Evolutionary conservation across 179 eudicot species (phyloP).

Genomic region (Silene noctiflora): DNA sequence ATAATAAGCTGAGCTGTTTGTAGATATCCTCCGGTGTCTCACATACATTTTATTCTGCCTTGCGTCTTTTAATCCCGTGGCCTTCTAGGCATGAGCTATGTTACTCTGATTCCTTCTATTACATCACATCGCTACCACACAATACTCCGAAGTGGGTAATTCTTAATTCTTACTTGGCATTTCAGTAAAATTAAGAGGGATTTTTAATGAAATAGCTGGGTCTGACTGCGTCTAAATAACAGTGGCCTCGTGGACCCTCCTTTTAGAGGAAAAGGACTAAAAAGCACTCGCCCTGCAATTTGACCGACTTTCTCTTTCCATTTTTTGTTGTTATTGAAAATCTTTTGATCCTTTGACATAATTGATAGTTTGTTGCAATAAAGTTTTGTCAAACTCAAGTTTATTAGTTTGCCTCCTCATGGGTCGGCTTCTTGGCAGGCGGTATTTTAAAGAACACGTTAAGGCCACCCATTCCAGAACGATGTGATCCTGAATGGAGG

Average conservation of each 20-base stretch:
- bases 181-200: no score
- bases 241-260: no score
- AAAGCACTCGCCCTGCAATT: no score
- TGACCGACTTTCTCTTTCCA: neutral
- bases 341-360: neutral
- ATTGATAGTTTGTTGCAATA: neutral
- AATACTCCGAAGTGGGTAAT: no score
- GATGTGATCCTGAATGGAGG: slow-evolving; percentile 80
- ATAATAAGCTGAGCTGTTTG: neutral
- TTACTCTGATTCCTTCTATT: neutral
- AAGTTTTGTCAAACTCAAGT: neutral
- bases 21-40: neutral
- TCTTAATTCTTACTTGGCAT: no score
- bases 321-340: neutral
- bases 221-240: no score
- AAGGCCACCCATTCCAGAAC: slow-evolving; percentile 68
- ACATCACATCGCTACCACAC: neutral
- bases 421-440: slow-evolving; percentile 36
- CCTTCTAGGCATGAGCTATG: neutral
- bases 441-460: slow-evolving; percentile 87
- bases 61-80: no score
- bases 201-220: no score
- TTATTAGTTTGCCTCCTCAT: neutral
- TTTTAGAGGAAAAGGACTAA: no score
- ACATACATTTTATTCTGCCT: no score